Base-by-base conservation (phyloP, 2,329 filamentous ascomycete species). In the Penicillium fuscoglaucum region DNA sequence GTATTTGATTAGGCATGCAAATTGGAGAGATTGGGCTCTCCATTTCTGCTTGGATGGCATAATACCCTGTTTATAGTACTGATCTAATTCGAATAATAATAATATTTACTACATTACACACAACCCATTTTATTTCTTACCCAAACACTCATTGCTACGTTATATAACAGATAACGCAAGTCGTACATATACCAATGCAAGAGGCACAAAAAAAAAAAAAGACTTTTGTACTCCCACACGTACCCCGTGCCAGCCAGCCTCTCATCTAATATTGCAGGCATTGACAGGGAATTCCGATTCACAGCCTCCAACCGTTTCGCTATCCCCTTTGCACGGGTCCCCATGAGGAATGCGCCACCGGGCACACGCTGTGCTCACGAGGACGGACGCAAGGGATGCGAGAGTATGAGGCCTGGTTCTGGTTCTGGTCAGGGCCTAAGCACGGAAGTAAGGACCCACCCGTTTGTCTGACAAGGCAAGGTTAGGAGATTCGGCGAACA, bases 361-460 rank as follows among this genome's bases (percentile, higher is more conserved):
- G 15, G 39, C 52, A 58, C 45, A 57, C 55, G 55, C 50, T n/a
- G 43, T 57, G 40, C 50, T 62, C 63, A 66, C 63, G 63, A 66
- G 65, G 63, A 52, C 52, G 29, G 15, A 64, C 48, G 63, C 63
- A 66, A 66, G 64, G 64, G 61, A 59, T 45, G n/a, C 26, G 24
- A 43, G n/a, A 43, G 47, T 33, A 19, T 37, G 26, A 29, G 40
- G 28, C 4, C 28, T n/a, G 29, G n/a, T 39, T 39, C 10, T 31
- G 1, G 1, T 37, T 40, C 44, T 9, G 47, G 39, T 24, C 40
- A 41, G 35, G 41, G 40, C 52, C 37, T 28, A 52, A 48, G 24
- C 56, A 50, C 53, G 48, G 48, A 57, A 49, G 43, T 37, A 57
- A 57, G 33, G 53, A 60, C 56, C 58, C 52, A 55, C 55, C 24